A percentile compares a stretch with the other conserved stretches of the same genome.
Conservation (phyloP, 176 grass and related monocot genomes). For the Guadua angustifolia region DNA sequence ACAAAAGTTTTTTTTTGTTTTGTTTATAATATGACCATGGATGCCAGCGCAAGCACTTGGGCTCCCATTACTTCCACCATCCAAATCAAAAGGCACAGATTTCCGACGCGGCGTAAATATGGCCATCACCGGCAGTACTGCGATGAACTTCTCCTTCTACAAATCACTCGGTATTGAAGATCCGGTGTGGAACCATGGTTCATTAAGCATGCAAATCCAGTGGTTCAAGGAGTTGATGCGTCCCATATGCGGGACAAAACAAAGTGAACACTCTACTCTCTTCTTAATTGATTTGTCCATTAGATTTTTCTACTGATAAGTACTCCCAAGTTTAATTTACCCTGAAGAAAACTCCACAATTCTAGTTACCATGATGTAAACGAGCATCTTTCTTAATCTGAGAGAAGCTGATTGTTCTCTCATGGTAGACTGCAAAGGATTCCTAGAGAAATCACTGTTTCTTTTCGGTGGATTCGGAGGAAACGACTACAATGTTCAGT, state of each 20-base stretch:
- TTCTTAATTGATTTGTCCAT: neutral
- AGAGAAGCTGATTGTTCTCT: neutral
- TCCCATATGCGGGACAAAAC: conserved; percentile 42
- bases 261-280: neutral
- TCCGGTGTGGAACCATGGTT: conserved; percentile 40
- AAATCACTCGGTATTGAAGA: conserved; percentile 5
- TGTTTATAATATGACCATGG: neutral
- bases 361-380: neutral
- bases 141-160: conserved; percentile 53
- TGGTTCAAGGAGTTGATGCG: conserved; percentile 56
- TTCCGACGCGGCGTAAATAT: conserved; percentile 48
- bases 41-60: conserved; percentile 49
- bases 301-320: too few species aligned
- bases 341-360: too few species aligned
- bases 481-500: conserved; percentile 54
- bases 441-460: conserved; percentile 44
- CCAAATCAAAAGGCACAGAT: conserved; percentile 35
- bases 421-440: conserved; percentile 44
- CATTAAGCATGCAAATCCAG: conserved; percentile 43
- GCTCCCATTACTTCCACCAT: conserved; percentile 50
- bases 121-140: conserved; percentile 50
- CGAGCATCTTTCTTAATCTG: neutral
- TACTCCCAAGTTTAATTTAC: neutral
- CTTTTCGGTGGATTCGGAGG: conserved; percentile 56
- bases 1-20: neutral